phyloP scores from a whole-genome alignment of 2,329 filamentous ascomycete species.

The Cyclaneusma minus region DNA sequence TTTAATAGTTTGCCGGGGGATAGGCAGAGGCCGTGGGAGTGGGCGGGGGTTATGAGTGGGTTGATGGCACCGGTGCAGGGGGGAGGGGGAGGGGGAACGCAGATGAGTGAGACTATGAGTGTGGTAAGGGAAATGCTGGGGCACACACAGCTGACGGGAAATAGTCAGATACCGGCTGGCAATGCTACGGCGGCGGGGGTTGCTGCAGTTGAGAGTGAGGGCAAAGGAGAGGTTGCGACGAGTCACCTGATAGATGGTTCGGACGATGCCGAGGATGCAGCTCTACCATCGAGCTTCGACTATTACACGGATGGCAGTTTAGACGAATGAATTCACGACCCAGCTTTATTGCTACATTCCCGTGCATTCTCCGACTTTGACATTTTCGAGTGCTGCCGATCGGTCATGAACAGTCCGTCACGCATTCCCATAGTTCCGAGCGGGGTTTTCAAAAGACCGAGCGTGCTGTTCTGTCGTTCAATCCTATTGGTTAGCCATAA shows the following conservation, averaged over 20 bases:
- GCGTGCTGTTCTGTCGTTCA: too few relatives aligned
- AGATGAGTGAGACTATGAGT: background rate
- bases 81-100: too few relatives aligned
- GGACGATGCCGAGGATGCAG: slow-evolving; percentile 9
- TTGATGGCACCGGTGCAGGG: too few relatives aligned
- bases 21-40: slow-evolving; percentile 51
- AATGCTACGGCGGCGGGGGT: slow-evolving; percentile 2
- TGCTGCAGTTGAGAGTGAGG: slow-evolving; percentile 6
- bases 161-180: slow-evolving; percentile 3
- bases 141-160: background rate
- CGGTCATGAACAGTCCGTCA: too few relatives aligned
- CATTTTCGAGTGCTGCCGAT: too few relatives aligned
- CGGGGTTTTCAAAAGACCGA: too few relatives aligned
- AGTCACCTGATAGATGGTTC: slow-evolving; percentile 3
- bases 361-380: too few relatives aligned
- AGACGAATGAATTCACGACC: slow-evolving; percentile 8
- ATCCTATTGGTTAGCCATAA: too few relatives aligned
- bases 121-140: background rate
- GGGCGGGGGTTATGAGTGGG: slow-evolving; percentile 52
- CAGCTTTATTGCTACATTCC: too few relatives aligned
- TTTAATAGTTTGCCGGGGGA: slow-evolving; percentile 66
- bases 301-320: slow-evolving; percentile 13
- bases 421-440: too few relatives aligned
- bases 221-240: slow-evolving; percentile 1
- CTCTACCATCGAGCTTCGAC: slow-evolving; percentile 12